phyloP scores from a whole-genome alignment of 352 stramenopile genomes.

The Nothophytophthora sp. region DNA sequence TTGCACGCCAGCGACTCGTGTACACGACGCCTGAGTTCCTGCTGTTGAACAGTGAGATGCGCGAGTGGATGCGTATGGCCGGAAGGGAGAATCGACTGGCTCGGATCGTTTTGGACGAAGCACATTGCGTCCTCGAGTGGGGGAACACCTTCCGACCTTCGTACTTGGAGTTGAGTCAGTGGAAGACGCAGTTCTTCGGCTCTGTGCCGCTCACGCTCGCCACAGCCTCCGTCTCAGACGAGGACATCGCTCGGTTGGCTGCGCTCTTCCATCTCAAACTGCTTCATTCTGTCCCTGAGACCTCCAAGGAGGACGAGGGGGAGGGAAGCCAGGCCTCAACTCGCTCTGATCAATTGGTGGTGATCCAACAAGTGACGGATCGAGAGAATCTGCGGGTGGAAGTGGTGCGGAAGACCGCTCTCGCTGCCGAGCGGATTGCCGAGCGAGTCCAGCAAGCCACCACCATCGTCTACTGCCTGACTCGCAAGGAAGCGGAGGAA shows the following conservation, averaged over 20 bases:
- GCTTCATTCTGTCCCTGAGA: neutral
- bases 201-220: slow-evolving; percentile 67
- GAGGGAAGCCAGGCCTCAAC: neutral
- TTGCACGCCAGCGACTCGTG: slow-evolving; percentile 52
- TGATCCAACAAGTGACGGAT: slow-evolving; percentile 70
- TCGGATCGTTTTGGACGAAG: slow-evolving; percentile 77
- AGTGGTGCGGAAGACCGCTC: slow-evolving; percentile 46
- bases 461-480: slow-evolving; percentile 79
- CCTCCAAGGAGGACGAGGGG: neutral
- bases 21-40: slow-evolving; percentile 87
- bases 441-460: slow-evolving; percentile 27
- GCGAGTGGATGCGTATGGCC: slow-evolving; percentile 35
- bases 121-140: slow-evolving; percentile 83
- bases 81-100: slow-evolving; percentile 25
- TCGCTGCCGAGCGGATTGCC: slow-evolving; percentile 30
- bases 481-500: slow-evolving; percentile 66
- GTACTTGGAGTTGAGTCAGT: slow-evolving; percentile 69
- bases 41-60: slow-evolving; percentile 64
- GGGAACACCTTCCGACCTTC: slow-evolving; percentile 71
- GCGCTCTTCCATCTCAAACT: slow-evolving; percentile 52
- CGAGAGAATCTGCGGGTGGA: slow-evolving; percentile 64
- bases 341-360: slow-evolving; percentile 34
- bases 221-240: slow-evolving; percentile 69
- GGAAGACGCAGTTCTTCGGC: slow-evolving; percentile 42
- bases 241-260: slow-evolving; percentile 56